A percentile compares a stretch with the other conserved stretches of the same genome.
Conservation (phyloP, 768 basidiomycete genomes). For the Boletus bicolor region DNA sequence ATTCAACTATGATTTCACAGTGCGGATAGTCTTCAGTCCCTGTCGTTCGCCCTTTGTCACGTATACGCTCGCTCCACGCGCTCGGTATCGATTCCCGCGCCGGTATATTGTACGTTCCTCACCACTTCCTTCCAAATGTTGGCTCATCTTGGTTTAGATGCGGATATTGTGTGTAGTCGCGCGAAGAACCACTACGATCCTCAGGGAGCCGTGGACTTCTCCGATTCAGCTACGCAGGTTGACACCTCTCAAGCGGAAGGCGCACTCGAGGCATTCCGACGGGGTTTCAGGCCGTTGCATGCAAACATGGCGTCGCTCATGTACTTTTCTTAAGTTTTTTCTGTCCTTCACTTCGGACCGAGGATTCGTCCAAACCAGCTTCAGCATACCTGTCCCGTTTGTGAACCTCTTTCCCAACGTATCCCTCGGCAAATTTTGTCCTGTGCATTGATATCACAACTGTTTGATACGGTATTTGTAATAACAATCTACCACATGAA, state of each 20-base stretch:
- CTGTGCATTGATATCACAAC: not conserved
- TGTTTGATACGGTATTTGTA: not conserved
- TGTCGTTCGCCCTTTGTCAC: conserved; percentile 76
- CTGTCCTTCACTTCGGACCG: not conserved
- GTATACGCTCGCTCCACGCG: conserved; percentile 79
- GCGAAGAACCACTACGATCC: conserved; percentile 82
- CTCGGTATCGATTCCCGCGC: conserved; percentile 79
- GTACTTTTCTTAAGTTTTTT: conserved; percentile 50
- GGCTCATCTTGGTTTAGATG: conserved; percentile 45
- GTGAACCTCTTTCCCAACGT: not conserved
- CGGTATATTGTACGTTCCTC: conserved; percentile 65
- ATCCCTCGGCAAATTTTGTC: not conserved
- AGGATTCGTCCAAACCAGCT: not conserved
- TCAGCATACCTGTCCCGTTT: not conserved
- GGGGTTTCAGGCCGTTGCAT: conserved; percentile 57
- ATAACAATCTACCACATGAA: not conserved
- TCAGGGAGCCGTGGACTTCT: conserved; percentile 50
- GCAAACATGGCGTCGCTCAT: conserved; percentile 46
- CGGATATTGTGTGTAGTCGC: conserved; percentile 72
- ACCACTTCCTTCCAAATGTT: not conserved
- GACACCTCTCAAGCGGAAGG: conserved; percentile 41
- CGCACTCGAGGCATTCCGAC: conserved; percentile 47
- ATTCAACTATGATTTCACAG: conserved; percentile 32
- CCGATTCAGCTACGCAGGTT: conserved; percentile 52
- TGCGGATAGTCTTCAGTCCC: conserved; percentile 63